Conservation (phyloP, 2,329 filamentous ascomycete species). For the Penicillium sp. region DNA sequence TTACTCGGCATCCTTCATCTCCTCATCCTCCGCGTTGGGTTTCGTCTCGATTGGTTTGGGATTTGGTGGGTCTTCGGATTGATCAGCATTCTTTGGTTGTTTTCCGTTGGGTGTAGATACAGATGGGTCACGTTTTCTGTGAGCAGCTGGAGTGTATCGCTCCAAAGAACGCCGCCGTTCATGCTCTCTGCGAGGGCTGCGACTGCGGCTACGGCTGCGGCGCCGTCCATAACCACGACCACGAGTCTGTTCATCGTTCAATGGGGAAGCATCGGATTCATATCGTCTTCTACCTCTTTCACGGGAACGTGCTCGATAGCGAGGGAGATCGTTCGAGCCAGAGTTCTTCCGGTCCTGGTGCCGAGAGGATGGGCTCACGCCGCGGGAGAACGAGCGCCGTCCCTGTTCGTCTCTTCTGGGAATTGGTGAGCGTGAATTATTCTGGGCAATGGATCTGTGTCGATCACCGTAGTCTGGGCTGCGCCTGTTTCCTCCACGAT, state of each 20-base stretch:
- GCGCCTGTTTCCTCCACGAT: constrained; percentile 36
- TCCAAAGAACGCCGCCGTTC: constrained; percentile 47
- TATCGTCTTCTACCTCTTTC: constrained; percentile 32
- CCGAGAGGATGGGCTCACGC: constrained; percentile 31
- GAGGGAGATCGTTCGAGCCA: constrained; percentile 8
- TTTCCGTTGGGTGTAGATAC: constrained; percentile 44
- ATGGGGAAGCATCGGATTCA: background rate
- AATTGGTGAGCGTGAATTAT: constrained; percentile 56
- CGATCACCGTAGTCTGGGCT: constrained; percentile 46
- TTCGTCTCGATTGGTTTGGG: constrained; percentile 9
- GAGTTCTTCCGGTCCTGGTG: background rate
- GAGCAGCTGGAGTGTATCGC: constrained; percentile 45
- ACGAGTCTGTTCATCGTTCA: constrained; percentile 30
- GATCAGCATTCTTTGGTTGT: constrained; percentile 42
- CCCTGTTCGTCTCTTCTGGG: constrained; percentile 49
- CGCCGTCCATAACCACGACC: constrained; percentile 31
- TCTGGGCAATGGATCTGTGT: constrained; percentile 50
- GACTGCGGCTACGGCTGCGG: constrained; percentile 24
- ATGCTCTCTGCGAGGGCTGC: constrained; percentile 31
- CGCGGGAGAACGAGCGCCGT: constrained; percentile 42
- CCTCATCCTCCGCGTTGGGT: constrained; percentile 14
- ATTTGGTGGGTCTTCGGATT: constrained; percentile 29
- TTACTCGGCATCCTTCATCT: constrained; percentile 28
- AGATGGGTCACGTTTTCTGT: constrained; percentile 45
- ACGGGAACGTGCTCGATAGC: constrained; percentile 30